A percentile compares a stretch with the other conserved stretches of the same genome.
Evolutionary conservation across 164 flowering plant genomes (phyloP).

Genomic region (Taxillus chinensis): DNA sequence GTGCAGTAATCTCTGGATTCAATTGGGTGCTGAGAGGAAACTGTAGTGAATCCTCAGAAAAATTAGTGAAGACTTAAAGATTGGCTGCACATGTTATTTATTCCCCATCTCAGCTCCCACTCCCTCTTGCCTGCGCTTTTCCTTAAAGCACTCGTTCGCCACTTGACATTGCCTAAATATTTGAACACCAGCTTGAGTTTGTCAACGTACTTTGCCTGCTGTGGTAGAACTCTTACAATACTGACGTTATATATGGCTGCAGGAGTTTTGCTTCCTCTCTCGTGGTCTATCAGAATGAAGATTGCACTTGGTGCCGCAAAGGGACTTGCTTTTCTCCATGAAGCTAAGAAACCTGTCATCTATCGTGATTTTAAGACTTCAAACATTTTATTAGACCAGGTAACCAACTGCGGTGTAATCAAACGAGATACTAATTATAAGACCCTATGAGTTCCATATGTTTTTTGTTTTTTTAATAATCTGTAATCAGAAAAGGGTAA

Average conservation of each 20-base stretch:
- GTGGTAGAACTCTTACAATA: neutral
- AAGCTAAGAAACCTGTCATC: constrained; percentile 85
- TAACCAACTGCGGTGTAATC: constrained; percentile 6
- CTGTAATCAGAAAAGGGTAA: neutral
- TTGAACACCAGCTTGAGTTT: too few species aligned
- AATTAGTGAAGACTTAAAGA: too few species aligned
- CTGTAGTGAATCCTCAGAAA: too few species aligned
- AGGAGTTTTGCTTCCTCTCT: constrained; percentile 81
- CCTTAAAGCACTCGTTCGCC: too few species aligned
- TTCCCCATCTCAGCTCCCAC: too few species aligned
- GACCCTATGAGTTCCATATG: neutral
- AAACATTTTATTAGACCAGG: constrained; percentile 75
- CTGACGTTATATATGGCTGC: constrained; percentile 9
- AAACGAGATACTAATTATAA: too few species aligned
- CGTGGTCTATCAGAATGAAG: constrained; percentile 78
- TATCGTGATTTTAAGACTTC: constrained; percentile 93
- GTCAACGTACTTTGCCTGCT: too few species aligned
- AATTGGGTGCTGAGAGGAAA: too few species aligned
- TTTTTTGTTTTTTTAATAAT: neutral
- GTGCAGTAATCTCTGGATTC: too few species aligned
- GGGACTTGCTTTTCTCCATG: constrained; percentile 94
- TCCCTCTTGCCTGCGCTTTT: too few species aligned
- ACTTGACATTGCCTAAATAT: too few species aligned
- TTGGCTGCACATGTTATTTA: too few species aligned
- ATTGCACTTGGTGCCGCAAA: constrained; percentile 89